Evolutionary conservation across 1,139 yeast species (phyloP), one percentile per base, ranked within the genome.

Genomic region (Saccharomycopsis hybrid): DNA sequence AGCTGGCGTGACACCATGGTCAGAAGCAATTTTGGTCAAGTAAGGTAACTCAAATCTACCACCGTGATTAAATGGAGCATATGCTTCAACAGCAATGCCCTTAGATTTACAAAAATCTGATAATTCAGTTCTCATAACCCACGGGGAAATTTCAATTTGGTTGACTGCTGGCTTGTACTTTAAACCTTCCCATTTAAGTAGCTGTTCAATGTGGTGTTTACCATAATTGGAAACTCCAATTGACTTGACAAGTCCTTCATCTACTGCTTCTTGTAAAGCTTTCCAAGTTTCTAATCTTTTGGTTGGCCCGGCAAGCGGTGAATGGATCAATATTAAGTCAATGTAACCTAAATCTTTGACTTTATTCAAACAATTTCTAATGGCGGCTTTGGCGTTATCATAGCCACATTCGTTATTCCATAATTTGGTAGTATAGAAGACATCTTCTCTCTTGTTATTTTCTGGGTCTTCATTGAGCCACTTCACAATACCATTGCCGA

Each of bases 171-270:
- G 92, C 53, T 69, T 70, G 52, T 73, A 61, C 56, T 67, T 74
- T 52, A 81, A 65, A 1, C 70, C 75, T 0, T 71, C 65, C 81
- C 84, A 80, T 8, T 60, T 57, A 31, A 79, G 62, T 35, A 83
- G 67, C 63, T 83, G 85, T 55, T 78, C 68, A 13, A 84, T 60
- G 60, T 83, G 89, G 32, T 71, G 70, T n/a, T 62, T 62, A 28
- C 88, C 88, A 60, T 76, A 83, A 60, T 82, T 83, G 1, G 87
- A 81, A 18, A 84, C 88, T 13, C 90, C 90, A 48, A 83, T 77
- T 13, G 73, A 71, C 57, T 73, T 76, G 30, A 81, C 77, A 31
- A 66, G 58, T 0, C 85, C 85, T 27, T 62, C 65, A 43, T 70
- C 77, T n/a, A 78, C 81, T 1, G 81, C 81, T 51, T 80, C 84